These are phyloP conservation scores for Mycena sp. DNA, from an alignment of 1,284 basidiomycete species.

Conservation along the genomic window DNA sequence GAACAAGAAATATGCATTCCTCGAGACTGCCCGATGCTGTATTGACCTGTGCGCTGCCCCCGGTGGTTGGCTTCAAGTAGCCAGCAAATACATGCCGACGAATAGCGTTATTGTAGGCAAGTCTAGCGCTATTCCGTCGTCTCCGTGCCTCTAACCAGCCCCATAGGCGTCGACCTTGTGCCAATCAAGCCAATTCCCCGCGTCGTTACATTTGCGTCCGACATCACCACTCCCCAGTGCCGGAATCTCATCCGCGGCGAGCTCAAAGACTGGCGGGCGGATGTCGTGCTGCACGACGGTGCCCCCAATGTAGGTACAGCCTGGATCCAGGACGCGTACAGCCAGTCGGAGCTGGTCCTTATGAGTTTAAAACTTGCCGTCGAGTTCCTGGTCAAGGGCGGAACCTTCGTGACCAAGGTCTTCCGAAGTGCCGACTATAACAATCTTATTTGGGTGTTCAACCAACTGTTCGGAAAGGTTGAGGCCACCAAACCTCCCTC, in stretches of 20 bases:
- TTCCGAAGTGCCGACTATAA: constrained; percentile 99
- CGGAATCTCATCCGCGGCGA: constrained; percentile 88
- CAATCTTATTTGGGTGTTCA: constrained; percentile 98
- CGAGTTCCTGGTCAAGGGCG: constrained; percentile 94
- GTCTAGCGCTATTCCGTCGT: constrained; percentile 35
- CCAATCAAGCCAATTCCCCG: constrained; percentile 97
- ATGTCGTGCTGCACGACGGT: constrained; percentile 99
- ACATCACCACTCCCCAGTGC: constrained; percentile 95
- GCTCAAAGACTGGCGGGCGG: constrained; percentile 99
- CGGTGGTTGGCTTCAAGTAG: constrained; percentile 99
- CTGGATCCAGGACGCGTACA: constrained; percentile 99
- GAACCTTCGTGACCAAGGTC: constrained; percentile 98
- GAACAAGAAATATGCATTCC: constrained; percentile 97
- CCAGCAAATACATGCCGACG: constrained; percentile 97
- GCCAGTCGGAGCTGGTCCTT: constrained; percentile 96
- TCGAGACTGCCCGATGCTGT: constrained; percentile 92
- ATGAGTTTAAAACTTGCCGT: constrained; percentile 97
- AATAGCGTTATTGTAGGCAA: constrained; percentile 95
- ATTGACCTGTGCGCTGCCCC: constrained; percentile 99
- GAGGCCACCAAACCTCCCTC: constrained; percentile 99
- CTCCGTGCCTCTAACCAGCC: constrained; percentile 18
- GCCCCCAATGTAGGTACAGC: constrained; percentile 99
- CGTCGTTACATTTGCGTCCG: constrained; percentile 92
- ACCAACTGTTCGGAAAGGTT: constrained; percentile 95
- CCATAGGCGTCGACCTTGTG: constrained; percentile 90